A percentile compares a stretch with the other conserved stretches of the same genome.
Evolutionary conservation across 768 basidiomycete genomes (phyloP).

Genomic region (Trametes cingulata): DNA sequence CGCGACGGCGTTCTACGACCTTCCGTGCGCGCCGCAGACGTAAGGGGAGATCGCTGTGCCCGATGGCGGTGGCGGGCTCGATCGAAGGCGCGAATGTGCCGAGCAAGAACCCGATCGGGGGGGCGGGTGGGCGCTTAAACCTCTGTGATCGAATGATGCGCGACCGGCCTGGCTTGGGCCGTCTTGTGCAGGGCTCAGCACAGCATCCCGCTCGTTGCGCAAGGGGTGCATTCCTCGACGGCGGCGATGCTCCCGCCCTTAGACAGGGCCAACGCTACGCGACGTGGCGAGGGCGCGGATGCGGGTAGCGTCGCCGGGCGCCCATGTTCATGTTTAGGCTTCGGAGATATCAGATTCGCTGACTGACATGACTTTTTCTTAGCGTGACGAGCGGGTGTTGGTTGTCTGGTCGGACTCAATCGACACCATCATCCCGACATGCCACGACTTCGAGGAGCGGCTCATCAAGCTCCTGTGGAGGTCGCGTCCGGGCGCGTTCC

Average conservation of each 20-base stretch:
- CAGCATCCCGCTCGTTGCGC: neutral
- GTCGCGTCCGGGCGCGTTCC: constrained; percentile 34
- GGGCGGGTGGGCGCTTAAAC: neutral
- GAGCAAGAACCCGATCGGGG: neutral
- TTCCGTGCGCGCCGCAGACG: neutral
- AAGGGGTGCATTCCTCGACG: neutral
- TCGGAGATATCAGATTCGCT: neutral
- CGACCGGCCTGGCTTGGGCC: neutral
- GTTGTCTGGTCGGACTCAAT: constrained; percentile 84
- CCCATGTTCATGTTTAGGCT: neutral
- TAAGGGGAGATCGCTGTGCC: neutral
- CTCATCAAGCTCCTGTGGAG: constrained; percentile 61
- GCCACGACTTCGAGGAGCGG: constrained; percentile 55
- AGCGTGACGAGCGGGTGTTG: constrained; percentile 83
- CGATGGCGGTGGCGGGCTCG: neutral
- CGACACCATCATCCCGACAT: constrained; percentile 66
- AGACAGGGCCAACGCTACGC: neutral
- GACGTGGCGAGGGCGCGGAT: neutral
- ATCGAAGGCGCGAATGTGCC: constrained; percentile 2
- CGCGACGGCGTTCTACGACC: neutral
- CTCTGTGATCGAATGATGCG: neutral
- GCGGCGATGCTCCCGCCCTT: constrained; percentile 2
- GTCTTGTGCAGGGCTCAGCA: neutral
- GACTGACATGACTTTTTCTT: neutral
- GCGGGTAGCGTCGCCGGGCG: neutral